phyloP scores from a whole-genome alignment of 768 basidiomycete genomes.

The Pleurotus cornucopiae region DNA sequence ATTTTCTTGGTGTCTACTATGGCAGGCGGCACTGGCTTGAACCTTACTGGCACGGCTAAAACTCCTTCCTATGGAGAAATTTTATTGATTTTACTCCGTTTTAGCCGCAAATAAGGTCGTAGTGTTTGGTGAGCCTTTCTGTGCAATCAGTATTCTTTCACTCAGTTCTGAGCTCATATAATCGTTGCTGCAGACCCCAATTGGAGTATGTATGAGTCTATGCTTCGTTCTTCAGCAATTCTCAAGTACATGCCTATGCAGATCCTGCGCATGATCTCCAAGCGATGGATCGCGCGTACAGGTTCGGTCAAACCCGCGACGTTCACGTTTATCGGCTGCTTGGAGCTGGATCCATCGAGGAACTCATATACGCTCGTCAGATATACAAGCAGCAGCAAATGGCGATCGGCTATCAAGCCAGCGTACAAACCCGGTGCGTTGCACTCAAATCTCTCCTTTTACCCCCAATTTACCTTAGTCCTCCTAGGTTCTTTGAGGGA shows the following conservation, averaged over 20 bases:
- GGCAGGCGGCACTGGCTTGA: conserved; percentile 90
- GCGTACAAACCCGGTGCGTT: conserved; percentile 72
- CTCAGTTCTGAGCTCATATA: conserved; percentile 5
- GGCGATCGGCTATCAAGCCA: conserved; percentile 85
- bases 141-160: conserved; percentile 4
- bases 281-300: conserved; percentile 84
- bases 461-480: not conserved
- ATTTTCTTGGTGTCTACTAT: conserved; percentile 66
- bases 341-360: conserved; percentile 84
- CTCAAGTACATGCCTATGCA: conserved; percentile 21
- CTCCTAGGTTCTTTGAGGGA: conserved; percentile 68
- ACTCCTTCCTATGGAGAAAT: not conserved
- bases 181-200: conserved; percentile 63
- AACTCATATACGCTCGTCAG: conserved; percentile 84
- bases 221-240: conserved; percentile 6
- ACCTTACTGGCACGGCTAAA: conserved; percentile 51
- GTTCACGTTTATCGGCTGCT: conserved; percentile 81
- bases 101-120: conserved; percentile 89
- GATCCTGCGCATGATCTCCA: conserved; percentile 95
- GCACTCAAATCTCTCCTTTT: not conserved
- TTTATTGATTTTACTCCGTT: not conserved
- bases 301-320: conserved; percentile 83
- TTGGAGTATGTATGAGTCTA: conserved; percentile 67
- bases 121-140: conserved; percentile 61
- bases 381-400: conserved; percentile 94